A percentile compares a stretch with the other conserved stretches of the same genome.
phyloP scores from a whole-genome alignment of 2,329 filamentous ascomycete species.

The Pseudogymnoascus sp. region DNA sequence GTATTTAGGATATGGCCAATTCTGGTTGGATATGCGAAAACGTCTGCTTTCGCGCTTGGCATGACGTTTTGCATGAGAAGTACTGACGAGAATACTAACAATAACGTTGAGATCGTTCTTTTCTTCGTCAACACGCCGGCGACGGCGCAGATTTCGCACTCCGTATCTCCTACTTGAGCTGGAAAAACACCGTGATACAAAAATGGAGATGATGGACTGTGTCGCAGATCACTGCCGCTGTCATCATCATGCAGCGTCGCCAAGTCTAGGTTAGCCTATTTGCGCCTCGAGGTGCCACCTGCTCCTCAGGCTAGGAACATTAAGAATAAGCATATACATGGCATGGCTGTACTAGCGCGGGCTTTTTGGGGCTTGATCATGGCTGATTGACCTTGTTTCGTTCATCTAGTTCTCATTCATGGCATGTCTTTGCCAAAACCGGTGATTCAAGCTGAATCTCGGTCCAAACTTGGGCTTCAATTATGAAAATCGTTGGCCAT shows the following conservation, averaged over 20 bases:
- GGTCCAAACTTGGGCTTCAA: not conserved
- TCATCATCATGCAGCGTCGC: not conserved
- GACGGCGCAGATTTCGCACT: not conserved
- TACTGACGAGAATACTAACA: not conserved
- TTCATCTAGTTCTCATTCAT: not conserved
- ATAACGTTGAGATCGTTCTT: not conserved
- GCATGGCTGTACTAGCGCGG: not conserved
- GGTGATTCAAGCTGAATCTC: not conserved
- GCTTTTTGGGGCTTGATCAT: not conserved
- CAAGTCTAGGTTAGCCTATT: not conserved
- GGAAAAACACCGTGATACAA: not conserved
- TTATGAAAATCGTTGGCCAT: not conserved
- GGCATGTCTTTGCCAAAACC: not conserved
- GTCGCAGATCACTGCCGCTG: not conserved
- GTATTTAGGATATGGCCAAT: not conserved
- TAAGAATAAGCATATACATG: slow-evolving; percentile 1
- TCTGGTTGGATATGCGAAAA: not conserved
- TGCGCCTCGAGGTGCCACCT: not conserved
- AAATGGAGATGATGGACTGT: not conserved
- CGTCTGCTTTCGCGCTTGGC: not conserved
- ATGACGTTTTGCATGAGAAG: not conserved
- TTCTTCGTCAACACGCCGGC: not conserved
- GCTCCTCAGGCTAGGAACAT: not conserved
- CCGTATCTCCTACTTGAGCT: not conserved
- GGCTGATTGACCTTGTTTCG: not conserved